Evolutionary conservation across 257 asterid genomes (phyloP).

Genomic region (Fraxinus pennsylvanica): DNA sequence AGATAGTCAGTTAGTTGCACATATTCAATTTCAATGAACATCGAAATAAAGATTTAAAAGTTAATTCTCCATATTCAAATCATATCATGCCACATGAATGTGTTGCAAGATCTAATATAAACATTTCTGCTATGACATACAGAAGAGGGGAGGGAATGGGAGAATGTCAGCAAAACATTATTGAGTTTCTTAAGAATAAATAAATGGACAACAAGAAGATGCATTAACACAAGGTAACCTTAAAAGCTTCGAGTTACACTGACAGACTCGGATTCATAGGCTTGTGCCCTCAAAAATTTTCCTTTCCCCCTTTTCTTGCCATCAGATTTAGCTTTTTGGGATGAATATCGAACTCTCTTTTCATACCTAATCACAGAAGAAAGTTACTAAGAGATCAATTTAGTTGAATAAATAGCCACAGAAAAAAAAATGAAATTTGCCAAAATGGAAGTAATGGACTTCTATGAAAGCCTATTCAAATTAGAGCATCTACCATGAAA

Average conservation of each 20-base stretch:
- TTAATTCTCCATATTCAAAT: background rate
- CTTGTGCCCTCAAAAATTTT: constrained; percentile 28
- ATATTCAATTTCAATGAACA: background rate
- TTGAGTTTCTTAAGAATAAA: constrained; percentile 4
- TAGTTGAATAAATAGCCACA: background rate
- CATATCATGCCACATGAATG: background rate
- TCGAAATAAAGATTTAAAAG: background rate
- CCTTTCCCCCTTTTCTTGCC: constrained; percentile 42
- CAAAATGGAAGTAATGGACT: background rate
- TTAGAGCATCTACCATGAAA: background rate
- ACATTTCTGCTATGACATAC: background rate
- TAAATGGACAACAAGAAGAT: constrained; percentile 22
- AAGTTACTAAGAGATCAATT: background rate
- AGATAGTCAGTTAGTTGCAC: background rate
- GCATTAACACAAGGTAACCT: constrained; percentile 12
- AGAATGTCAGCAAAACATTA: constrained; percentile 23
- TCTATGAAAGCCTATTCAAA: background rate
- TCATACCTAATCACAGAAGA: constrained; percentile 40
- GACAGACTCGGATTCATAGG: constrained; percentile 27
- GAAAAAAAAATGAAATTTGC: background rate
- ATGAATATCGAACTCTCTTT: constrained; percentile 37
- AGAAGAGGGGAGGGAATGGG: background rate
- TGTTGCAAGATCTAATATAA: background rate
- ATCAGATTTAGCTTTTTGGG: constrained; percentile 41
- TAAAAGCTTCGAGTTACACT: constrained; percentile 34